Percentiles rank a stretch among this genome's conserved stretches.
These are phyloP conservation scores for Penicillium sp. DNA, from an alignment of 2,329 filamentous ascomycete genomes.

Conservation along the genomic window DNA sequence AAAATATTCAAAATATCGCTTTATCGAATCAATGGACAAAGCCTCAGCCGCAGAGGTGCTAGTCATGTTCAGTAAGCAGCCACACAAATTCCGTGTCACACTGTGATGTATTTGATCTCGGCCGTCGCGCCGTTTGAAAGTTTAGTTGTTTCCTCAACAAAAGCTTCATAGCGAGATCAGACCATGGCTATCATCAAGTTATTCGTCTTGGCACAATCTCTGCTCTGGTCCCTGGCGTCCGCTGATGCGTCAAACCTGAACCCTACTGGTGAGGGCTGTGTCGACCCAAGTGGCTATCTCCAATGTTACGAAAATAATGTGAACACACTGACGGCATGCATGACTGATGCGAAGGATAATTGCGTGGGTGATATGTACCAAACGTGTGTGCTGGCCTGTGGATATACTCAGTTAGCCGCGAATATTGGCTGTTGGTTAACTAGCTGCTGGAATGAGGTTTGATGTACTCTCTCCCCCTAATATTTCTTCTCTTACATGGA, in stretches of 20 bases:
- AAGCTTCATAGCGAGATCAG: neutral
- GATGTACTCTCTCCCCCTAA: neutral
- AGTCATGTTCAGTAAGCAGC: neutral
- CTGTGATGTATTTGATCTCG: neutral
- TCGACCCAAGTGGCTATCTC: slow-evolving; percentile 13
- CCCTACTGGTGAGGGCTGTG: slow-evolving; percentile 10
- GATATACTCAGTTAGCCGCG: slow-evolving; percentile 1
- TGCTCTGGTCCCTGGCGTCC: slow-evolving; percentile 2
- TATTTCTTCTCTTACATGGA: neutral
- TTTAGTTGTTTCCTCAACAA: neutral
- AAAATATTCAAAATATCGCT: neutral
- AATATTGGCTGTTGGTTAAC: slow-evolving; percentile 6
- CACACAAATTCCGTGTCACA: neutral
- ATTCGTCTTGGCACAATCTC: neutral
- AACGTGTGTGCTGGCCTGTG: neutral
- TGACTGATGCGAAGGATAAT: neutral
- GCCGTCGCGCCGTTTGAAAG: neutral
- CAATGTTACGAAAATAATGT: slow-evolving; percentile 10
- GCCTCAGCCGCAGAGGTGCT: neutral
- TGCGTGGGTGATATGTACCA: neutral
- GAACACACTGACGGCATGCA: neutral
- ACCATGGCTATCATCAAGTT: neutral
- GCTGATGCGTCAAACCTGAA: slow-evolving; percentile 11
- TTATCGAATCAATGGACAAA: neutral
- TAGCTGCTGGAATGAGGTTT: slow-evolving; percentile 4